These are phyloP conservation scores for Podospora fimiseda DNA, from an alignment of 495 filamentous ascomycete species.

Conservation along the genomic window DNA sequence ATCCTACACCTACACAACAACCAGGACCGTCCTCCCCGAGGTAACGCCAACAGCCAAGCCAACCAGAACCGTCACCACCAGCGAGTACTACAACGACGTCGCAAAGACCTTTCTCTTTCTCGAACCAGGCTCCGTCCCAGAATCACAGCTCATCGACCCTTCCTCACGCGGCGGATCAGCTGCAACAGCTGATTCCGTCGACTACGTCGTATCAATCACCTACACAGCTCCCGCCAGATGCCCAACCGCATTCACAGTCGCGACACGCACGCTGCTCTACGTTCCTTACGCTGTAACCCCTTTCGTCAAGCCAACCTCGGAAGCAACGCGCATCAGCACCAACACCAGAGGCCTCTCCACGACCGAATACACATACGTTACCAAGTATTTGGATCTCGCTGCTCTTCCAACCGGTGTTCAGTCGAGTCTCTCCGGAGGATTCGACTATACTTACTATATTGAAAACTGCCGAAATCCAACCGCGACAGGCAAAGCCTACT, in stretches of 20 bases:
- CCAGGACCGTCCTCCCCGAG: background rate
- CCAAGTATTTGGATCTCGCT: constrained; percentile 5
- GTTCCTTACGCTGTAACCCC: constrained; percentile 30
- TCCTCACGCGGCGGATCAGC: background rate
- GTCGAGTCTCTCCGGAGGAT: constrained; percentile 7
- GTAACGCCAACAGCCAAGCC: background rate
- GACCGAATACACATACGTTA: background rate
- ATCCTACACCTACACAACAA: background rate
- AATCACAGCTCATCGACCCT: background rate
- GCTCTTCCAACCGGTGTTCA: background rate
- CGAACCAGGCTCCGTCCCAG: background rate
- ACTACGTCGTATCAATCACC: constrained; percentile 3
- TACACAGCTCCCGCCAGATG: constrained; percentile 34
- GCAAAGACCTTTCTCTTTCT: background rate
- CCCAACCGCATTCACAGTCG: constrained; percentile 29
- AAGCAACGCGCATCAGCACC: constrained; percentile 18
- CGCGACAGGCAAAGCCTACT: background rate
- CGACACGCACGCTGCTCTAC: constrained; percentile 18
- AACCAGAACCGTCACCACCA: background rate
- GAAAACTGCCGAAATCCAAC: constrained; percentile 14
- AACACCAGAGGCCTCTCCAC: too few species aligned
- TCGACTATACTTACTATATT: constrained; percentile 15
- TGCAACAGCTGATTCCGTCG: background rate
- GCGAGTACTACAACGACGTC: background rate
- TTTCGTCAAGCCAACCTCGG: constrained; percentile 22